phyloP scores from a whole-genome alignment of 2,329 filamentous ascomycete species.

The Talaromyces pinophilus region DNA sequence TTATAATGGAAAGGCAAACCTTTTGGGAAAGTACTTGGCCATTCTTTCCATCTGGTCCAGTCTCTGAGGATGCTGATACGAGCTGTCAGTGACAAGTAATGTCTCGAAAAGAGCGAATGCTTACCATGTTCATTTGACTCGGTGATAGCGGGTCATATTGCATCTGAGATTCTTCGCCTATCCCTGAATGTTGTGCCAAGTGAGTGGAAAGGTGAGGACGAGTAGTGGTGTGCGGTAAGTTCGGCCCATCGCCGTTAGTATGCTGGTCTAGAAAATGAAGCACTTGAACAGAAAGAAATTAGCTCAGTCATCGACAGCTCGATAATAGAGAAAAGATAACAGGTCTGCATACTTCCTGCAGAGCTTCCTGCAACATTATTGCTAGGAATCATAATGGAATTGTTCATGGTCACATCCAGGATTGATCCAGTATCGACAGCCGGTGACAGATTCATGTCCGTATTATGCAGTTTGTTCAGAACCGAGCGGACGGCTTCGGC shows the following conservation, averaged over 20 bases:
- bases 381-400: background rate
- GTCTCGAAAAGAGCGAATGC: background rate
- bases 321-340: background rate
- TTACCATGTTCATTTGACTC: background rate
- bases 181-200: background rate
- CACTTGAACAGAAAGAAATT: background rate
- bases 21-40: slow-evolving; percentile 14
- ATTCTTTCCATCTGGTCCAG: slow-evolving; percentile 10
- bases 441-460: background rate
- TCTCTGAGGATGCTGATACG: slow-evolving; percentile 1
- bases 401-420: background rate
- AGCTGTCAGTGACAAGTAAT: background rate
- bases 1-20: slow-evolving; percentile 7
- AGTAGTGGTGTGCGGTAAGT: background rate
- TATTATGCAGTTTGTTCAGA: background rate
- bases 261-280: background rate
- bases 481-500: slow-evolving; percentile 2
- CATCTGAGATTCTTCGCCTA: background rate
- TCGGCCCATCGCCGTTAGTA: background rate
- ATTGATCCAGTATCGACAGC: background rate
- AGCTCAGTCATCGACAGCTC: background rate
- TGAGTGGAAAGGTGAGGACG: background rate
- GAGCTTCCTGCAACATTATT: background rate
- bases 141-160: slow-evolving; percentile 5
- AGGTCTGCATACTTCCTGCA: background rate